Evolutionary conservation across 1,284 basidiomycete species (phyloP).

Genomic region (Meira nashicola): DNA sequence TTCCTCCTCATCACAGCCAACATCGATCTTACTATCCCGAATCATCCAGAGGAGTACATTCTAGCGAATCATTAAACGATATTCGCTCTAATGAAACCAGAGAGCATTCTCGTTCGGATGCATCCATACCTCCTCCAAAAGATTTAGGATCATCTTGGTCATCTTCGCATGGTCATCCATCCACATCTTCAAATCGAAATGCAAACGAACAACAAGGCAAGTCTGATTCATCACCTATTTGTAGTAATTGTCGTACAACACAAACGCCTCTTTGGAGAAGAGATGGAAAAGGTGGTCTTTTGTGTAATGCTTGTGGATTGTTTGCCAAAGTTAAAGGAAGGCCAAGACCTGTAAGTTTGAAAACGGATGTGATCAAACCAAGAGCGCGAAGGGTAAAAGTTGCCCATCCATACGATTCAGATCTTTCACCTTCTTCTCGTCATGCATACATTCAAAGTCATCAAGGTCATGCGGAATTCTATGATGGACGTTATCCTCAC

Average conservation of each 20-base stretch:
- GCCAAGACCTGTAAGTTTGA: constrained; percentile 14
- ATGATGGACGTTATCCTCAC: too few species aligned
- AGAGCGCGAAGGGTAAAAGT: constrained; percentile 9
- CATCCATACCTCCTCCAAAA: not conserved
- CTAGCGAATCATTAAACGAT: too few species aligned
- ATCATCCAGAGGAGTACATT: not conserved
- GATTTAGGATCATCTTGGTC: not conserved
- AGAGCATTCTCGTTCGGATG: not conserved
- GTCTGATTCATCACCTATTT: constrained; percentile 7
- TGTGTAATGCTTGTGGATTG: constrained; percentile 16
- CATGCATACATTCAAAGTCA: too few species aligned
- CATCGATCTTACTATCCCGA: not conserved
- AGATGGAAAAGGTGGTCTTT: constrained; percentile 13
- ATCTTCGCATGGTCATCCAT: not conserved
- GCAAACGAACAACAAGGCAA: not conserved
- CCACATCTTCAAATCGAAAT: not conserved
- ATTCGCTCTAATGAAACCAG: too few species aligned
- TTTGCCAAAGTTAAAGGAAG: constrained; percentile 17
- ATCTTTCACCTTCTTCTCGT: too few species aligned
- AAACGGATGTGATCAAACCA: constrained; percentile 16
- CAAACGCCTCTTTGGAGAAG: constrained; percentile 14
- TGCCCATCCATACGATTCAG: too few species aligned
- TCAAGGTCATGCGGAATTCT: too few species aligned
- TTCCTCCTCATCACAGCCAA: not conserved
- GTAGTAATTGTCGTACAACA: constrained; percentile 13